A percentile compares a stretch with the other conserved stretches of the same genome.
Conservation (phyloP, 2,329 filamentous ascomycete genomes). For the Cadophora malorum region DNA sequence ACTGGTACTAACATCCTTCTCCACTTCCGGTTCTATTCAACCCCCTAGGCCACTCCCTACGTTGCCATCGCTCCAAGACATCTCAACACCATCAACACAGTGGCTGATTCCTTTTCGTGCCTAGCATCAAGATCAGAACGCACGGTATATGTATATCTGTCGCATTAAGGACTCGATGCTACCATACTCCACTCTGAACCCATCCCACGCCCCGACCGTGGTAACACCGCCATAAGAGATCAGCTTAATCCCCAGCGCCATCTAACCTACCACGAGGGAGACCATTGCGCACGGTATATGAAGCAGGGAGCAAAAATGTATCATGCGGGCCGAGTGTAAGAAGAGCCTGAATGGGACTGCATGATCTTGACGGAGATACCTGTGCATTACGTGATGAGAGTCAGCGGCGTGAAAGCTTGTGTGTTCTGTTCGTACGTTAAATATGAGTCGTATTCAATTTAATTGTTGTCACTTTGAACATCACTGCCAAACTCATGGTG, state of each 20-base stretch:
- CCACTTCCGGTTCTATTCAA: too few species aligned
- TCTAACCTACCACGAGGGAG: not conserved
- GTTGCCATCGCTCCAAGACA: not conserved
- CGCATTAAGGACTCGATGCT: constrained; percentile 6
- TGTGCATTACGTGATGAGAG: not conserved
- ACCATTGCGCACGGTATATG: not conserved
- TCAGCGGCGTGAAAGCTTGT: not conserved
- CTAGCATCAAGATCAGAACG: not conserved
- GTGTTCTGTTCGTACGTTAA: not conserved
- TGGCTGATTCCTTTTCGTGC: not conserved
- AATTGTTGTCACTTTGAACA: not conserved
- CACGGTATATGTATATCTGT: constrained; percentile 6
- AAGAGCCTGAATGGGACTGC: not conserved
- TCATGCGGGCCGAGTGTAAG: constrained; percentile 1
- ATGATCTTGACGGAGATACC: not conserved
- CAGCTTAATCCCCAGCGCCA: not conserved
- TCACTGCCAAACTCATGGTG: not conserved
- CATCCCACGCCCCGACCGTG: constrained; percentile 2
- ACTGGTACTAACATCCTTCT: too few species aligned
- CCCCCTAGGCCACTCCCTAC: too few species aligned
- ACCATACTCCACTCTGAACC: not conserved
- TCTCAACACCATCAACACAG: not conserved
- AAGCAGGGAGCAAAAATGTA: not conserved
- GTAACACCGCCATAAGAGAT: constrained; percentile 2
- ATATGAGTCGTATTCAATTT: not conserved